Percentiles rank a stretch among this genome's conserved stretches.
phyloP scores from a whole-genome alignment of 2,329 filamentous ascomycete genomes.

The Diplodia seriata region DNA sequence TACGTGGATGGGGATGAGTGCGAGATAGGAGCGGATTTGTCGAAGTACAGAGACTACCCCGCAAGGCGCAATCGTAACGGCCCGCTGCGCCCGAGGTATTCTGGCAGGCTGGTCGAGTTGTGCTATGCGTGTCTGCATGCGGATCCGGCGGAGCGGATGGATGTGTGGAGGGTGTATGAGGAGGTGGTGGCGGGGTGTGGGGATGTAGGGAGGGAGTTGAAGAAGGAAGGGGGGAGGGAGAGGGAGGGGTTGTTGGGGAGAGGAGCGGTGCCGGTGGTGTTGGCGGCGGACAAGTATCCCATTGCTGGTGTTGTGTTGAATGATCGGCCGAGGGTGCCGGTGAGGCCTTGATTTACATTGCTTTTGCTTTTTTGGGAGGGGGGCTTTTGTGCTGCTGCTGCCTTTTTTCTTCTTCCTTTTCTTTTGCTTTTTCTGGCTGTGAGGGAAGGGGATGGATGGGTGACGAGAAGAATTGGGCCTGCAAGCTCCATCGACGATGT shows the following conservation, averaged over 20 bases:
- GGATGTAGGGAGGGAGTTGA: neutral
- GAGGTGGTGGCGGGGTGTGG: neutral
- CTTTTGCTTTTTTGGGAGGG: no score
- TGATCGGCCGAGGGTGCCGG: neutral
- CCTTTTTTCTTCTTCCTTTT: no score
- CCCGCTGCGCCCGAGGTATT: neutral
- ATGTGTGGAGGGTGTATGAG: neutral
- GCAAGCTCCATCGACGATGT: no score
- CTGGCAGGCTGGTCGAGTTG: constrained; percentile 5
- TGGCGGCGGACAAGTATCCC: neutral
- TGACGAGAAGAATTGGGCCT: no score
- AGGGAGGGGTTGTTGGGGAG: neutral
- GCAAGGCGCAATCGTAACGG: neutral
- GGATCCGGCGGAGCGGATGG: neutral
- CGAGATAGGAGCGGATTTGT: no score
- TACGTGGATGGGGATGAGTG: no score
- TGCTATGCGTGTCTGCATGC: neutral
- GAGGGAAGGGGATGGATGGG: no score
- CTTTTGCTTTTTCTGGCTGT: no score
- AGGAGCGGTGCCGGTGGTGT: neutral
- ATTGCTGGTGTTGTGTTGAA: neutral
- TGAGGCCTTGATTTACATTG: neutral
- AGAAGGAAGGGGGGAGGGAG: neutral
- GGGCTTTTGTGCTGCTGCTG: no score
- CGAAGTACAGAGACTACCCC: no score